Conservation (phyloP, 805 yeast genomes). For the Metschnikowia henanensis region DNA sequence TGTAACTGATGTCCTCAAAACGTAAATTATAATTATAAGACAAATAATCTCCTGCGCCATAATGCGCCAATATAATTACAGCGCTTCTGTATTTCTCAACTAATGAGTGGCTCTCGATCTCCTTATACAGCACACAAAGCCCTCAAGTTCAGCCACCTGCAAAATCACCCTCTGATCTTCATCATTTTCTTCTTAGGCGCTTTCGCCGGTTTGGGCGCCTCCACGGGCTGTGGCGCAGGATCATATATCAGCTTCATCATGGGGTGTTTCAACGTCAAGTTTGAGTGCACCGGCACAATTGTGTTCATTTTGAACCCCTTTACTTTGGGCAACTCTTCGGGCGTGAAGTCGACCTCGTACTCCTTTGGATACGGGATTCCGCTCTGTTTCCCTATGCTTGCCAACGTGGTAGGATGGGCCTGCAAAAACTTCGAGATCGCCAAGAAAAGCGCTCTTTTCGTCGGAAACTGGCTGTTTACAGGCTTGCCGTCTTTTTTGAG, state of each 20-base stretch:
- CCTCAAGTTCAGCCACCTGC: too few species aligned
- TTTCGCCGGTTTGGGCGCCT: constrained; percentile 38
- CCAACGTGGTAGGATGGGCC: constrained; percentile 66
- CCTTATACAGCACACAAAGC: too few species aligned
- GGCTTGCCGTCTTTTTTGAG: constrained; percentile 48
- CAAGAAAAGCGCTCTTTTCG: constrained; percentile 65
- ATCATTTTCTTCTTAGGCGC: constrained; percentile 55
- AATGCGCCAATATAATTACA: too few species aligned
- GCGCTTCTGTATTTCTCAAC: too few species aligned
- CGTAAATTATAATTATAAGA: too few species aligned
- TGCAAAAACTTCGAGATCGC: constrained; percentile 61
- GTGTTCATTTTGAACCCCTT: constrained; percentile 83
- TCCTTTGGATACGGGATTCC: constrained; percentile 69
- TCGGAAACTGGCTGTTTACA: constrained; percentile 37
- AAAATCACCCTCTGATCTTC: constrained; percentile 64
- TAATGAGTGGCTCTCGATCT: too few species aligned
- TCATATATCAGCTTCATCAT: constrained; percentile 71
- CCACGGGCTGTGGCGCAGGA: constrained; percentile 39
- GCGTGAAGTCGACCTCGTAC: constrained; percentile 46
- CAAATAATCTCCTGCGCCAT: too few species aligned
- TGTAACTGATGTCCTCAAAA: too few species aligned
- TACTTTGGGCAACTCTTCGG: constrained; percentile 71
- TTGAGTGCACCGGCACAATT: constrained; percentile 85
- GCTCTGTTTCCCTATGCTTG: constrained; percentile 47
- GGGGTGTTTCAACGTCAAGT: constrained; percentile 80